Conservation (phyloP, 495 filamentous ascomycete species). For the Neurospora tetraspora region DNA sequence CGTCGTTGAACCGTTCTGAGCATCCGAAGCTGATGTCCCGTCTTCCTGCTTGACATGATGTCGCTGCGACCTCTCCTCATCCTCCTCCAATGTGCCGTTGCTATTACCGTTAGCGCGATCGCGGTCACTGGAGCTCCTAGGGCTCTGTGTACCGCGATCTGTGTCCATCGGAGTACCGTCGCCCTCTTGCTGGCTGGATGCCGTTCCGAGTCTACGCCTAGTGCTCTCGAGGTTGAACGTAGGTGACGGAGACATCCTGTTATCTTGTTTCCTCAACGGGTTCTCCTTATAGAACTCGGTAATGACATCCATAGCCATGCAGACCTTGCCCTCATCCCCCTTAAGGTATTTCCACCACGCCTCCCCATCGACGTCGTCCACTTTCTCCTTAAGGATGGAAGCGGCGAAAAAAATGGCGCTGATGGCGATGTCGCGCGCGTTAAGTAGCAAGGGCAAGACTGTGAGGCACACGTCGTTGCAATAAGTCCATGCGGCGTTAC, state of each 20-base stretch:
- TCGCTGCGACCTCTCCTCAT: background rate
- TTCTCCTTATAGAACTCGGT: slow-evolving; percentile 65
- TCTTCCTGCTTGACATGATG: background rate
- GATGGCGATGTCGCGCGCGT: slow-evolving; percentile 68
- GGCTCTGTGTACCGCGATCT: slow-evolving; percentile 23
- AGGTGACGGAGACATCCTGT: slow-evolving; percentile 32
- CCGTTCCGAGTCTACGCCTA: slow-evolving; percentile 25
- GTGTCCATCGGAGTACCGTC: slow-evolving; percentile 9
- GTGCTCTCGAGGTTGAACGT: slow-evolving; percentile 38
- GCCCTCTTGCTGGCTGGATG: slow-evolving; percentile 8
- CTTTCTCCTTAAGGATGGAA: slow-evolving; percentile 53
- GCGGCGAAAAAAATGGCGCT: slow-evolving; percentile 79
- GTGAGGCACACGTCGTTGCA: slow-evolving; percentile 82
- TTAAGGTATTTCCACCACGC: slow-evolving; percentile 77
- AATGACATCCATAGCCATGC: slow-evolving; percentile 57
- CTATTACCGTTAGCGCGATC: background rate
- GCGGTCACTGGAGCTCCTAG: background rate
- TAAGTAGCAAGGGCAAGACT: slow-evolving; percentile 72
- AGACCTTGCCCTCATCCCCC: slow-evolving; percentile 52
- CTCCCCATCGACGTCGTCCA: slow-evolving; percentile 66
- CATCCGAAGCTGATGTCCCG: background rate
- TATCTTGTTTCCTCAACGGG: slow-evolving; percentile 40
- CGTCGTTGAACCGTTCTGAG: background rate
- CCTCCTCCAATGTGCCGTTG: background rate
- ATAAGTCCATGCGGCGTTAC: slow-evolving; percentile 84